Base-by-base conservation (phyloP, 306 rosid genomes). In the Prunus dulcis region DNA sequence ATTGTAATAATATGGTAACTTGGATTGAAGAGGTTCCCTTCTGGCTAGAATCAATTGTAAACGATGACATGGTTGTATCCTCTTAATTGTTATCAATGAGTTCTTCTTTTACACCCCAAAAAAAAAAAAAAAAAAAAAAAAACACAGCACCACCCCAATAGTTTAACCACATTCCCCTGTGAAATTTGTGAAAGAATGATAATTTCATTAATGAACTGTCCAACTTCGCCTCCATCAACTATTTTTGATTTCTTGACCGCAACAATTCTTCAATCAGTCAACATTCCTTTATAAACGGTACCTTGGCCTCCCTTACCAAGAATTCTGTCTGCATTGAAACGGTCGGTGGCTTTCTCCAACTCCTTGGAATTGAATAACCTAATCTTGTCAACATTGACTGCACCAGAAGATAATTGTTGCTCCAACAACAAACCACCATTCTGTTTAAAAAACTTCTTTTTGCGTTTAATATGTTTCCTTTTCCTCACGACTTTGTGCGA, bases 281-380 rank as follows among this genome's bases (percentile, higher is more conserved):
- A 9, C 80, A 80, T 74, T 20, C 84, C 80, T 60, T 80, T 80
- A 55, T 80, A 74, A 3, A 73, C 83, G 18, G 79, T 73, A 0
- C 83, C 83, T 10, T 80, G 78, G 12, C 83, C 83, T 73, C 83
- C 83, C 50, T 58, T 55, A 2, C 83, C 83, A 14, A 80, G 53
- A 23, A 78, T 64, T 78, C 77, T 71, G 3, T 78, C 34, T 8
- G 1, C 72, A 71, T 23, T 63, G 17, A 50, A 78, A 23, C 7
- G 34, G n/a, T 78, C 71, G 1, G 82, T 78, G 23, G 77, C 77
- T 30, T 53, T 79, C 27, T 79, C 78, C 1, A 55, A 9, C 25
- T 79, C 82, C 8, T 64, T 50, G 0, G 61, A 64, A 17, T 30
- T 25, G 56, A 79, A 72, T 38, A 79, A 1, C 19, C 56, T 79